Percentiles rank a stretch among this genome's conserved stretches.
phyloP scores from a whole-genome alignment of 2,329 filamentous ascomycete genomes.

The Acrodontium crateriforme region DNA sequence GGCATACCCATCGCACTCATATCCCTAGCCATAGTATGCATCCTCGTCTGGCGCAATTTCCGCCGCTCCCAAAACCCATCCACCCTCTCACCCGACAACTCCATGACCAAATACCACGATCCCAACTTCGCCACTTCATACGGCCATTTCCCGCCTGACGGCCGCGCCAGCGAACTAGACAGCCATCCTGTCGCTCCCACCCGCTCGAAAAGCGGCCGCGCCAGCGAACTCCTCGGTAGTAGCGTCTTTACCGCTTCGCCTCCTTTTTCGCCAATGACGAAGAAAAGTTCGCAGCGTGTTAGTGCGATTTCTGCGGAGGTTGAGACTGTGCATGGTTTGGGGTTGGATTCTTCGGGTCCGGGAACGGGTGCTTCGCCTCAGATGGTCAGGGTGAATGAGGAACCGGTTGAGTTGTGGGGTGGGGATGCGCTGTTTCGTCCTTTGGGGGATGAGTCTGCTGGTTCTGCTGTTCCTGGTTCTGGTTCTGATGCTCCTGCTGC shows the following conservation, averaged over 20 bases:
- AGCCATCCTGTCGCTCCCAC: conserved; percentile 4
- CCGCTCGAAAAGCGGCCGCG: too few relatives aligned
- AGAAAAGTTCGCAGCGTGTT: not conserved
- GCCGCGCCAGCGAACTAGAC: conserved; percentile 9
- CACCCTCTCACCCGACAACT: not conserved
- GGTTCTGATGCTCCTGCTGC: too few relatives aligned
- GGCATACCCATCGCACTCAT: conserved; percentile 6
- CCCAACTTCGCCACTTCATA: conserved; percentile 4
- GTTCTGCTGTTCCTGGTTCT: too few relatives aligned
- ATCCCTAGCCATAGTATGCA: conserved; percentile 1
- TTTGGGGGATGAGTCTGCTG: too few relatives aligned
- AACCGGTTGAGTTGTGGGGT: not conserved
- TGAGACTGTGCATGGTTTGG: too few relatives aligned
- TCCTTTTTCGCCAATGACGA: not conserved
- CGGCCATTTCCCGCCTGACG: conserved; percentile 6
- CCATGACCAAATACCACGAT: conserved; percentile 1
- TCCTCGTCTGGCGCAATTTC: conserved; percentile 3
- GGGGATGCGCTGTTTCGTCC: too few relatives aligned
- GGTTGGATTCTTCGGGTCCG: too few relatives aligned
- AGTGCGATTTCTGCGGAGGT: not conserved
- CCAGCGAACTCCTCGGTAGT: not conserved
- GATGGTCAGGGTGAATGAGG: not conserved
- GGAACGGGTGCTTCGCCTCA: not conserved
- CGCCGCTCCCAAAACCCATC: not conserved
- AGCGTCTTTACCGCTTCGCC: not conserved